Evolutionary conservation across 345 rosid species (phyloP).

Genomic region (Populus pruinosa): DNA sequence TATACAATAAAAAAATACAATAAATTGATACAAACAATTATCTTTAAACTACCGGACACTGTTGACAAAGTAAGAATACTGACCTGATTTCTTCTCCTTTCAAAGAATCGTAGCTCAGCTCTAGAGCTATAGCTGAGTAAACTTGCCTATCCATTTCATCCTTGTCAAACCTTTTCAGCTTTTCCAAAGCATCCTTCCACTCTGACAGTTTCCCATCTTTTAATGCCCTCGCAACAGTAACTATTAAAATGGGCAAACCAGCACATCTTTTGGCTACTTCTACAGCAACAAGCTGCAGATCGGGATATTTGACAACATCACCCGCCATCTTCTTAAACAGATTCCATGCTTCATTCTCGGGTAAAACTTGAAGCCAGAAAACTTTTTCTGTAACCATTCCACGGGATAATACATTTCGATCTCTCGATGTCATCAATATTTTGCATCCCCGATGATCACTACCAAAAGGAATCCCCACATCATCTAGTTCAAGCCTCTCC

Average conservation of each 20-base stretch:
- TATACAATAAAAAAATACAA: too few species aligned
- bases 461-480: not conserved
- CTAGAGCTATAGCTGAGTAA: not conserved
- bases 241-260: constrained; percentile 9
- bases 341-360: not conserved
- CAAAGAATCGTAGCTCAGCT: not conserved
- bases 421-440: constrained; percentile 12
- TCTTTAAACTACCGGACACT: too few species aligned
- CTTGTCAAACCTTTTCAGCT: not conserved
- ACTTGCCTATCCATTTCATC: not conserved
- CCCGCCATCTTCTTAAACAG: constrained; percentile 2
- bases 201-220: not conserved
- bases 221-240: constrained; percentile 7
- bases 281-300: not conserved
- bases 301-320: not conserved
- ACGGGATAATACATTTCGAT: not conserved
- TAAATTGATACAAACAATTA: too few species aligned
- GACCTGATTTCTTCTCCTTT: not conserved
- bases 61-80: not conserved
- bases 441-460: constrained; percentile 5
- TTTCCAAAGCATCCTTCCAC: constrained; percentile 15
- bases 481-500: not conserved
- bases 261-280: constrained; percentile 8
- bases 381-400: not conserved
- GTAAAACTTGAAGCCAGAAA: not conserved